Percentiles rank a stretch among this genome's conserved stretches.
Evolutionary conservation across 1,284 basidiomycete species (phyloP).

Genomic region (Golubevia sp.): DNA sequence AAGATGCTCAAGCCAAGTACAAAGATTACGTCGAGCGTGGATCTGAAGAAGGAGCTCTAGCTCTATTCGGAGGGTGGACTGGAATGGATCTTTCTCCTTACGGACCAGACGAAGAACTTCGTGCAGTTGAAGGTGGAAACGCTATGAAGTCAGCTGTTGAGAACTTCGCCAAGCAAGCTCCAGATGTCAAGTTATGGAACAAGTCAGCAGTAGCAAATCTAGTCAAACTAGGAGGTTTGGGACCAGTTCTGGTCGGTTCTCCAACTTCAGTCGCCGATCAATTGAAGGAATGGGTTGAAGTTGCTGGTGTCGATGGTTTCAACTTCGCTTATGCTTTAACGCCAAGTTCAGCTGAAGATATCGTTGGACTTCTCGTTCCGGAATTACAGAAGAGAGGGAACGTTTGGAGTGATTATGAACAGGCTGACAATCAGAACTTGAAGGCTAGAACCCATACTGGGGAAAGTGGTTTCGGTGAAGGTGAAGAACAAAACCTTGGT

Average conservation of each 20-base stretch:
- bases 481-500: conserved; percentile 27
- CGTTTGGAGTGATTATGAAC: conserved; percentile 46
- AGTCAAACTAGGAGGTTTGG: conserved; percentile 52
- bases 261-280: conserved; percentile 37
- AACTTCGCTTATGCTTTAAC: conserved; percentile 36
- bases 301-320: conserved; percentile 48
- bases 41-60: conserved; percentile 44
- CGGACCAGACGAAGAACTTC: conserved; percentile 46
- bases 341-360: conserved; percentile 42
- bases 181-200: conserved; percentile 51
- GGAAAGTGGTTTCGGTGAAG: conserved; percentile 17
- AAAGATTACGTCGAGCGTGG: conserved; percentile 25
- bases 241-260: conserved; percentile 42
- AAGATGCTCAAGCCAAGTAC: conserved; percentile 40
- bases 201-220: conserved; percentile 42
- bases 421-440: conserved; percentile 5
- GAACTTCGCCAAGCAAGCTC: conserved; percentile 45
- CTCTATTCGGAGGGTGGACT: conserved; percentile 56
- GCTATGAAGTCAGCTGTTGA: conserved; percentile 55
- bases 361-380: conserved; percentile 38
- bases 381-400: conserved; percentile 40
- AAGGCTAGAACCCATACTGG: conserved; percentile 12
- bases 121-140: conserved; percentile 28
- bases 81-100: conserved; percentile 46
- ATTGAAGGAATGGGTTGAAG: conserved; percentile 41